Evolutionary conservation across 352 stramenopile genomes (phyloP), one percentile per base, ranked within the genome.

Genomic region (Aphanomyces euteiches): DNA sequence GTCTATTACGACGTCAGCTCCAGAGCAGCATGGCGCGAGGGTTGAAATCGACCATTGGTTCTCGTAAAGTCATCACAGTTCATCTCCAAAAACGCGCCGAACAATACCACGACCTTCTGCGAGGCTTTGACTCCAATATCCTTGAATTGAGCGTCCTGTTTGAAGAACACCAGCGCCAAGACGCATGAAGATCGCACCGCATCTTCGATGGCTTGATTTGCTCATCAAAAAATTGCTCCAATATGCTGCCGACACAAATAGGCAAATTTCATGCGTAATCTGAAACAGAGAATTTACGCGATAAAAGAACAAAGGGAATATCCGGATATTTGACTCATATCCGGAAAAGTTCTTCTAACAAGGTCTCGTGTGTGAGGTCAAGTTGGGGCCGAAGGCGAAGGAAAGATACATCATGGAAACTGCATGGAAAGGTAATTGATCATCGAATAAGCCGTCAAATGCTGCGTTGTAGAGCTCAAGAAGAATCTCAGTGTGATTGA

Each of bases 401-500:
- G 54, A 61, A 61, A 61, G 54, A 61, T 61, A 61, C 54, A 61
- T 61, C 54, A 67, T 67, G 59, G 59, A 67, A 47, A 67, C 39
- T 7, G 41, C 59, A 34, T 67, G 59, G 59, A 67, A 53, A 54
- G 59, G 59, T 67, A 53, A 7, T 37, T 61, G 17, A 19, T 37
- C 15, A 2, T 19, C 15, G 21, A 58, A 17, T 10, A 19, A 8
- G 50, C 36, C 50, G 19, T 12, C 19, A 8, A 12, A 36, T 34
- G 17, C 40, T 6, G 39, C 37, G 12, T 6, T 61, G 21, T 60
- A 93, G 86, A 94, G 73, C 74, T 94, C 38, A 90, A 90, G 75
- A 83, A 84, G 64, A 86, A 80, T 41, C 80, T 94, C 67, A 41
- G 78, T 72, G 67, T 93, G 48, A 77, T 94, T 38, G 87, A 94